Evolutionary conservation across 176 grass and related monocot genomes (phyloP).

Genomic region (Cenchrus purpureus): DNA sequence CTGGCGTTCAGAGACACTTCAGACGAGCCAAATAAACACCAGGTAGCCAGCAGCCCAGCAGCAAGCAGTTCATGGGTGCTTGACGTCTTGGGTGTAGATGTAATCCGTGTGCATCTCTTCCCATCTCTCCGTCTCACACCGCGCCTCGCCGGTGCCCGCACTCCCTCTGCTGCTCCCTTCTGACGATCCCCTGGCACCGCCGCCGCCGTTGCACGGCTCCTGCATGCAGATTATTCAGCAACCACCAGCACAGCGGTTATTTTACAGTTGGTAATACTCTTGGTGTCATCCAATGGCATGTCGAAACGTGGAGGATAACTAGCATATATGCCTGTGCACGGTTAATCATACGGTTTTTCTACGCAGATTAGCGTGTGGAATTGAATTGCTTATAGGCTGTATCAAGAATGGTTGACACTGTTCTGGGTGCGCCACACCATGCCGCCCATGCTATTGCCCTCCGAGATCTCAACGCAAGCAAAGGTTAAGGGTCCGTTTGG

Average conservation of each 20-base stretch:
- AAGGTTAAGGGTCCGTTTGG: too few species aligned
- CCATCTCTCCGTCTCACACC: constrained; percentile 32
- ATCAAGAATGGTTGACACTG: constrained; percentile 25
- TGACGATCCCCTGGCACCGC: not conserved
- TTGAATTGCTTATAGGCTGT: not conserved
- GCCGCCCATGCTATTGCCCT: constrained; percentile 8
- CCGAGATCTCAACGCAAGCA: not conserved
- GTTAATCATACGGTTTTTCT: too few species aligned
- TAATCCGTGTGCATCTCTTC: constrained; percentile 60
- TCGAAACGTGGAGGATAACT: not conserved
- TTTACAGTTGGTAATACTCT: not conserved
- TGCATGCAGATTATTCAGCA: constrained; percentile 39
- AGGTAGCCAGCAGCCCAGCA: too few species aligned
- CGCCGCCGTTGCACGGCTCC: constrained; percentile 10
- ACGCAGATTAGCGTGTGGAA: too few species aligned
- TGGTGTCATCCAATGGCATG: not conserved
- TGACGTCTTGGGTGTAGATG: constrained; percentile 59
- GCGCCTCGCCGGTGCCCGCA: not conserved
- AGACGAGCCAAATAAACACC: too few species aligned
- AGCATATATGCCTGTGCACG: not conserved
- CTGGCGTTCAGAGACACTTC: too few species aligned
- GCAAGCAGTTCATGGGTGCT: constrained; percentile 20
- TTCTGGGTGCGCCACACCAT: not conserved
- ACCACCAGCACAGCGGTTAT: not conserved
- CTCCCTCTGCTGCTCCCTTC: not conserved